Conservation (phyloP, 2,329 filamentous ascomycete genomes). For the Penicillium sp. region DNA sequence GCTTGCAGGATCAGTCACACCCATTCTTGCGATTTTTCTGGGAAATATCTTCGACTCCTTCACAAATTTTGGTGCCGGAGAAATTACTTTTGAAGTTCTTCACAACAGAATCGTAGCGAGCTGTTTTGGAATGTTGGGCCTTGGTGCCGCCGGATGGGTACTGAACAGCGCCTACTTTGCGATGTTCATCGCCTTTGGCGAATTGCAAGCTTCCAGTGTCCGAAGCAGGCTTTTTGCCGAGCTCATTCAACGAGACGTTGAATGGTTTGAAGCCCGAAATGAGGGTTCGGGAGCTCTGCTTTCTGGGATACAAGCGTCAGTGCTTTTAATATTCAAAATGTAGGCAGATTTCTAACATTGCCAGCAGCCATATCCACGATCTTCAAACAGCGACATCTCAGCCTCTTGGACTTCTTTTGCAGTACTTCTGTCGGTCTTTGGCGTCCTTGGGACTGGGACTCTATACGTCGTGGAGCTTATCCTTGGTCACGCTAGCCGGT, state of each 20-base stretch:
- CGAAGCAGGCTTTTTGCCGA: conserved; percentile 60
- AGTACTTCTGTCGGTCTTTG: conserved; percentile 58
- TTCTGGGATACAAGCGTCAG: conserved; percentile 67
- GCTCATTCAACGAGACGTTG: conserved; percentile 66
- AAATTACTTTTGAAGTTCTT: conserved; percentile 46
- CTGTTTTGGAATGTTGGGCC: conserved; percentile 55
- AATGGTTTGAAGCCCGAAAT: conserved; percentile 72
- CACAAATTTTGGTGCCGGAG: conserved; percentile 56
- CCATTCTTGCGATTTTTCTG: conserved; percentile 62
- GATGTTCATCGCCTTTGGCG: conserved; percentile 71
- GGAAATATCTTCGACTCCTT: conserved; percentile 71
- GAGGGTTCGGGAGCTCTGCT: conserved; percentile 69
- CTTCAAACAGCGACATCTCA: conserved; percentile 75
- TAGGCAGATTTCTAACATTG: not conserved
- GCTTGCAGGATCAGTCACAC: conserved; percentile 57
- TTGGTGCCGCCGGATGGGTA: conserved; percentile 63
- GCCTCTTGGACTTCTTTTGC: conserved; percentile 64
- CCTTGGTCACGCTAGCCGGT: conserved; percentile 68
- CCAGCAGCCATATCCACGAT: conserved; percentile 67
- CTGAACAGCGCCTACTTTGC: conserved; percentile 61
- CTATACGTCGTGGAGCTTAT: conserved; percentile 75
- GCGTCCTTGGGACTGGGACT: conserved; percentile 67
- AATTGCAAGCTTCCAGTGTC: conserved; percentile 65
- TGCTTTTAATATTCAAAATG: conserved; percentile 3
- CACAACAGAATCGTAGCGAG: conserved; percentile 53